These are phyloP conservation scores for Papiliotrema flavescens DNA, from an alignment of 1,284 basidiomycete species.

Conservation along the genomic window DNA sequence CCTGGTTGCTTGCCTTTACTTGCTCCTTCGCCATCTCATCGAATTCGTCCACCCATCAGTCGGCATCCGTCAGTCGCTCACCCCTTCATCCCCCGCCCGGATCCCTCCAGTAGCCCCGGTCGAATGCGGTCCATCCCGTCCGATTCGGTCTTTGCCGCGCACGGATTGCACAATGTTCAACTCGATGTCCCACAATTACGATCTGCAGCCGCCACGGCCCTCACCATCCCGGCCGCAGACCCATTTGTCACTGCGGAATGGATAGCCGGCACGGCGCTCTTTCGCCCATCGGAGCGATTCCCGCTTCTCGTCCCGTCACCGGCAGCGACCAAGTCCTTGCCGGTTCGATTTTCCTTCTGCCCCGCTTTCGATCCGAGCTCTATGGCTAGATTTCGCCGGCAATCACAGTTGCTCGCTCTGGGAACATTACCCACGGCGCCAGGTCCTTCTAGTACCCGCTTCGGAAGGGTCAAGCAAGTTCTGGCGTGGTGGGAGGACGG, in stretches of 20 bases:
- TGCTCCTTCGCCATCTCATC: neutral
- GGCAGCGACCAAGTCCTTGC: neutral
- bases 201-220: neutral
- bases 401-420: conserved; percentile 23
- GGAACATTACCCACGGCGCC: conserved; percentile 12
- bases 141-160: conserved; percentile 2
- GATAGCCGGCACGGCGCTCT: conserved; percentile 5
- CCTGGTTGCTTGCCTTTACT: neutral
- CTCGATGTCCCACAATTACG: conserved; percentile 5
- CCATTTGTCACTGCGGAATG: conserved; percentile 3
- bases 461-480: conserved; percentile 3
- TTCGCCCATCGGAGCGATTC: conserved; percentile 10
- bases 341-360: conserved; percentile 4
- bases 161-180: conserved; percentile 8
- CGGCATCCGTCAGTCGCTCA: too few species aligned
- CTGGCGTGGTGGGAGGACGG: conserved; percentile 39
- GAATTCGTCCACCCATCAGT: too few species aligned
- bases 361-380: neutral
- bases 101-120: neutral
- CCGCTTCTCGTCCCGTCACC: conserved; percentile 7
- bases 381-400: conserved; percentile 17
- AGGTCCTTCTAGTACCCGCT: conserved; percentile 1
- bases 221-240: neutral
- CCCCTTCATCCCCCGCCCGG: neutral
- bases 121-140: neutral